These are phyloP conservation scores for Agarophyton chilense DNA, from an alignment of 23 red algal species.

Conservation along the genomic window DNA sequence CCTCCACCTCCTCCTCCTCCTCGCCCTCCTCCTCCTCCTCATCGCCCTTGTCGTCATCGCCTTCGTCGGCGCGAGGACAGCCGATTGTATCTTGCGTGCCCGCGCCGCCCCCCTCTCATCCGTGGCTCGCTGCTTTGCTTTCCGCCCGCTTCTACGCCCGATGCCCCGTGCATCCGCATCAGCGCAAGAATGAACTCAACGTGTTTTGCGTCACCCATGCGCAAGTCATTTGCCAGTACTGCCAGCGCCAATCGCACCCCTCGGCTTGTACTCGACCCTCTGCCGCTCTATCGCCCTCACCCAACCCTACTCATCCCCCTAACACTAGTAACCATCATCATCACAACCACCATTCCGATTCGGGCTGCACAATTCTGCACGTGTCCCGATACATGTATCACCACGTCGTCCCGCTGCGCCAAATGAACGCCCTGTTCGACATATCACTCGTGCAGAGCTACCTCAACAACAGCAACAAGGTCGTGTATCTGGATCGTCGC, in stretches of 20 bases:
- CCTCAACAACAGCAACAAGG: slow-evolving; percentile 46
- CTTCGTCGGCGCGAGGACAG: background rate
- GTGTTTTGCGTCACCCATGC: slow-evolving; percentile 18
- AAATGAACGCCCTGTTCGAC: slow-evolving; percentile 1
- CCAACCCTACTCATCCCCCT: background rate
- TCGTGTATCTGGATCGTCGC: slow-evolving; percentile 48
- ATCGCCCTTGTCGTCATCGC: background rate
- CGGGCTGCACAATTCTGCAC: slow-evolving; percentile 13
- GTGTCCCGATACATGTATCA: slow-evolving; percentile 64
- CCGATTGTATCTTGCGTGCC: background rate
- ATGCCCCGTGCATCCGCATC: background rate
- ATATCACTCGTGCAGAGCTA: slow-evolving; percentile 11
- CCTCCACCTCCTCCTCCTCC: background rate
- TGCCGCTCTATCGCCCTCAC: background rate
- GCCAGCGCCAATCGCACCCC: background rate
- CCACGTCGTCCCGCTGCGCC: background rate
- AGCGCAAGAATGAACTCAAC: slow-evolving; percentile 21
- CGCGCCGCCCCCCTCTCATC: background rate
- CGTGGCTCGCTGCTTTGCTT: slow-evolving; percentile 9
- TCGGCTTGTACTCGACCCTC: background rate
- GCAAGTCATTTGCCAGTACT: slow-evolving; percentile 15
- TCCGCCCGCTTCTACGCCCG: slow-evolving; percentile 22
- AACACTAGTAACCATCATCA: background rate
- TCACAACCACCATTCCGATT: background rate
- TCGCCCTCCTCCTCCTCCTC: background rate